Evolutionary conservation across 2,329 filamentous ascomycete species (phyloP), one percentile per base, ranked within the genome.

Genomic region (Alternaria alternata): DNA sequence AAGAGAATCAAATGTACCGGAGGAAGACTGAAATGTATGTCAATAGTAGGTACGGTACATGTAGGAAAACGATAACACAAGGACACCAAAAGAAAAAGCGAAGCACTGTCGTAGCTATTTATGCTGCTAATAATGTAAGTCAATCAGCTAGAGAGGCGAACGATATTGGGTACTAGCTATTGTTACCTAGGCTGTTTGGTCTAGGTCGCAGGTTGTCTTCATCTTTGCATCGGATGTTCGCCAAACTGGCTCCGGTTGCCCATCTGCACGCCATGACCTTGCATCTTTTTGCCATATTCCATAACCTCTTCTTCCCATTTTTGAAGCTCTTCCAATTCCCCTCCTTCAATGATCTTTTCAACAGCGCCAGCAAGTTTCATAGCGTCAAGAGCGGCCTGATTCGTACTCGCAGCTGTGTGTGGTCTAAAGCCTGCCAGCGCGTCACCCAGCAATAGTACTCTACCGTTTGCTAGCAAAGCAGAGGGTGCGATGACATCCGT

Each of bases 371-470:
- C 63, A 18, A 84, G 64, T 14, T 65, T 65, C 52, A 79, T 57
- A 6, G 78, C 78, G 59, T 84, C 77, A 46, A 78, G 74, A 0
- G 81, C 81, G 3, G 81, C 82, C 59, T 84, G 81, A 9, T 80
- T 78, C 0, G 82, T 82, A 14, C 80, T 80, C 22, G 78, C 71
- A 0, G 75, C 82, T 4, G 78, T 75, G 51, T 84, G 81, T 8
- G 82, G 81, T 30, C 83, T 64, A 11, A 84, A 80, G 0, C 79
- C 76, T 0, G 78, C 75, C 46, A 83, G 66, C 0, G 82, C 80
- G 67, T 85, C 82, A 1, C 82, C 82, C 0, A 83, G 79, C 3
- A 84, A 61, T 6, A 84, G 47, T 0, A 84, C 66, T 38, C 75
- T 79, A 0, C 79, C 80, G 18, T 75, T 75, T 2, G 74, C 72